A percentile compares a stretch with the other conserved stretches of the same genome.
phyloP scores from a whole-genome alignment of 202 grass and related monocot genomes.

The Musa balbisiana region DNA sequence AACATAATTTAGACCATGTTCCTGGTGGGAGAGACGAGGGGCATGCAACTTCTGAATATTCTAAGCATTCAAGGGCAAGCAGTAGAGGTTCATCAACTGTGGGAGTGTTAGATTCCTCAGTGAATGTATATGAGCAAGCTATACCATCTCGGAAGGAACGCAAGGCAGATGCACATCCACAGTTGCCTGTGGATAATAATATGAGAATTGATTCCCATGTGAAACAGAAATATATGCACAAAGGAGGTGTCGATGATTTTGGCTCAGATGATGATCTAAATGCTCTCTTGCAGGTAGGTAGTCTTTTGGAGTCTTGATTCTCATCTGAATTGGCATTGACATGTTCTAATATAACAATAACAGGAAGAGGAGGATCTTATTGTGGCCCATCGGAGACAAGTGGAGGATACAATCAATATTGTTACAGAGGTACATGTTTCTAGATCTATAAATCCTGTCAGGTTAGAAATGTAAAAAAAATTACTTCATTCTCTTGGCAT shows the following conservation, averaged over 20 bases:
- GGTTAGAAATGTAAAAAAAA: neutral
- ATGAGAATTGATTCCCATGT: conserved; percentile 11
- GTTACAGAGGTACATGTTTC: conserved; percentile 31
- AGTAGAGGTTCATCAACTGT: conserved; percentile 1
- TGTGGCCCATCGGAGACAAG: conserved; percentile 34
- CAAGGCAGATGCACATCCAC: conserved; percentile 8
- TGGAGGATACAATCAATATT: conserved; percentile 39
- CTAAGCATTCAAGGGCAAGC: conserved; percentile 1
- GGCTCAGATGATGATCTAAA: conserved; percentile 33
- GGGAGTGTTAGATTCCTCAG: conserved; percentile 5
- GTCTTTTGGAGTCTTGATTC: neutral
- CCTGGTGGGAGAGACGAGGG: conserved; percentile 24
- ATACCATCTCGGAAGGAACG: conserved; percentile 8
- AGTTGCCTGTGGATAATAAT: conserved; percentile 14
- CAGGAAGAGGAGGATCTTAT: conserved; percentile 45
- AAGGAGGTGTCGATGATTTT: conserved; percentile 16
- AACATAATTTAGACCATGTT: neutral
- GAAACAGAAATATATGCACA: conserved; percentile 16
- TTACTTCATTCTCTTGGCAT: conserved; percentile 1
- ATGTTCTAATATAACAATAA: neutral
- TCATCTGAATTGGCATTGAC: neutral
- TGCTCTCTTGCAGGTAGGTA: conserved; percentile 36
- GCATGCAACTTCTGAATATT: neutral
- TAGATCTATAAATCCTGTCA: neutral
- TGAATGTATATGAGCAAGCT: conserved; percentile 18